Evolutionary conservation across 139 green algal species (phyloP).

Genomic region (Chlamydomonas schloesseri): DNA sequence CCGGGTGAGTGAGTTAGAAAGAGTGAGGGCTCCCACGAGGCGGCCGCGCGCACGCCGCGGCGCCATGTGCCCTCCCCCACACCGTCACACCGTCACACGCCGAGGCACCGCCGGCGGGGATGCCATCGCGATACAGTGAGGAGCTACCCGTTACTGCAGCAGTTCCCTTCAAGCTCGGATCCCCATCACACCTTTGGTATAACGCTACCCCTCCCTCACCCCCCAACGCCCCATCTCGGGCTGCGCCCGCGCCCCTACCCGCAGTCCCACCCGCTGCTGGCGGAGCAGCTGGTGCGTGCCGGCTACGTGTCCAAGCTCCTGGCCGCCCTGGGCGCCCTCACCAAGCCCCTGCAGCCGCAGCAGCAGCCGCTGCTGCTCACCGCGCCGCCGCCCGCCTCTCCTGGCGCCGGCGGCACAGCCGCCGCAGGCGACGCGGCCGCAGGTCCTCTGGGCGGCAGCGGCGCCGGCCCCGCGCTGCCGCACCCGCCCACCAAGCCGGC

Average conservation of each 20-base stretch:
- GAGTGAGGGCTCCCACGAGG: too few species aligned
- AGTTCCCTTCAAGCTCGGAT: too few species aligned
- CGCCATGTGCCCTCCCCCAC: too few species aligned
- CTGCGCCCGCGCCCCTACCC: background rate
- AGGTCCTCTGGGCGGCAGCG: background rate
- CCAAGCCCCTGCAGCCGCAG: background rate
- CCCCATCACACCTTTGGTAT: too few species aligned
- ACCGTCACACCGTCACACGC: too few species aligned
- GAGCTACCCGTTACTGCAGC: too few species aligned
- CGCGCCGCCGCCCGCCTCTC: background rate
- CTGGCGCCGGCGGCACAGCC: background rate
- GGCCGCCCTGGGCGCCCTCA: conserved; percentile 53
- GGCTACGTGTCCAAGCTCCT: conserved; percentile 78
- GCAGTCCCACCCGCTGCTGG: conserved; percentile 67
- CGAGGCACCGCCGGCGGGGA: too few species aligned
- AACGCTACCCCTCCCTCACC: too few species aligned
- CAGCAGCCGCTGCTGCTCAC: conserved; percentile 4
- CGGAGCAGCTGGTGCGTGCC: conserved; percentile 74
- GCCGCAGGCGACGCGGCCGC: background rate
- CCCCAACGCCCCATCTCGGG: background rate
- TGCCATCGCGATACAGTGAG: too few species aligned
- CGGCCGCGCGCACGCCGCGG: too few species aligned
- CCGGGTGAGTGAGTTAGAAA: conserved; percentile 1
- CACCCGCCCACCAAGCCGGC: too few species aligned
- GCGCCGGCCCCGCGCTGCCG: background rate